Conservation (phyloP, 352 stramenopile species). For the Phytophthora kernoviae region DNA sequence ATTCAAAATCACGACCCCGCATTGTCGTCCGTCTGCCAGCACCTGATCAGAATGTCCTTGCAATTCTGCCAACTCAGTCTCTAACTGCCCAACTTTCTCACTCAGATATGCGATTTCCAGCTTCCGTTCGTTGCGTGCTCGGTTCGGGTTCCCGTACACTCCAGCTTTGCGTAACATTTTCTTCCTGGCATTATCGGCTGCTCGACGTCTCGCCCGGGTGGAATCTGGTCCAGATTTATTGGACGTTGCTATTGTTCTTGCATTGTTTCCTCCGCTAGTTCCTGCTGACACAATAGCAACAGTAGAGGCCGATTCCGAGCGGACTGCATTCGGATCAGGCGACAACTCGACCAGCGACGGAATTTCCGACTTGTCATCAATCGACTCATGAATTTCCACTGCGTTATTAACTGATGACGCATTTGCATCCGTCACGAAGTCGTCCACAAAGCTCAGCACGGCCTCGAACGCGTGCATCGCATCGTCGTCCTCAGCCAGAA, state of each 20-base stretch:
- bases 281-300: neutral
- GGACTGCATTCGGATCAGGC: neutral
- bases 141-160: conserved; percentile 29
- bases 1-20: neutral
- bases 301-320: neutral
- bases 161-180: conserved; percentile 17
- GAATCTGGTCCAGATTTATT: conserved; percentile 3
- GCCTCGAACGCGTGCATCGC: conserved; percentile 28
- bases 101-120: conserved; percentile 35
- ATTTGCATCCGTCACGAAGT: conserved; percentile 12
- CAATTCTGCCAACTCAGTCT: conserved; percentile 8
- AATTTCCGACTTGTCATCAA: conserved; percentile 13
- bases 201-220: conserved; percentile 17
- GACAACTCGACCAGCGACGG: neutral
- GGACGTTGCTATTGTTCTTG: neutral
- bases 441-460: conserved; percentile 28
- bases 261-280: too few species aligned
- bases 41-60: conserved; percentile 5
- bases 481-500: conserved; percentile 22
- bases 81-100: conserved; percentile 22
- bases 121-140: conserved; percentile 34
- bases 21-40: neutral
- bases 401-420: neutral
- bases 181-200: conserved; percentile 22
- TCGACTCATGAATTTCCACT: neutral